Conservation (phyloP, 768 basidiomycete species). For the Boletus patriciae region DNA sequence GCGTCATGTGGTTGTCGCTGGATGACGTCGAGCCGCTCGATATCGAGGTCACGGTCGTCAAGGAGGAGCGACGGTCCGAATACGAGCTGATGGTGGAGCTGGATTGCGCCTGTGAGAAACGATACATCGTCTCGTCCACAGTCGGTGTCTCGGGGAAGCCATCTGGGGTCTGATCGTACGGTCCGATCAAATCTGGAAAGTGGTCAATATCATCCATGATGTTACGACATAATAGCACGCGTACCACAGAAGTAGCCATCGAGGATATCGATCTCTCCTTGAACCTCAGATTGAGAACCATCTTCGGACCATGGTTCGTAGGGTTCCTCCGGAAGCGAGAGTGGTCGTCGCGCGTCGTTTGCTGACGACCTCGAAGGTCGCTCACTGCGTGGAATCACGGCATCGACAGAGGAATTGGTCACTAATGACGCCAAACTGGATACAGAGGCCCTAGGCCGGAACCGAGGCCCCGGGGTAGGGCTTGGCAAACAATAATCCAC, state of each 20-base stretch:
- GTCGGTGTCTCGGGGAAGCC: slow-evolving; percentile 25
- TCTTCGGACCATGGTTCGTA: slow-evolving; percentile 26
- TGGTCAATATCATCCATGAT: slow-evolving; percentile 1
- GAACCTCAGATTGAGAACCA: slow-evolving; percentile 25
- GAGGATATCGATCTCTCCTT: slow-evolving; percentile 44
- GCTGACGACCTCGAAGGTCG: slow-evolving; percentile 14
- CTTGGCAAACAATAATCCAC: slow-evolving; percentile 30
- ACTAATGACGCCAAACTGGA: slow-evolving; percentile 57
- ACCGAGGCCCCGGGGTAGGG: slow-evolving; percentile 19
- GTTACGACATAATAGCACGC: background rate
- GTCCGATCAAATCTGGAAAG: slow-evolving; percentile 25
- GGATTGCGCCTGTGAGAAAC: slow-evolving; percentile 9
- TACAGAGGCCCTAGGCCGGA: slow-evolving; percentile 40
- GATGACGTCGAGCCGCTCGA: slow-evolving; percentile 39
- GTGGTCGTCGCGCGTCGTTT: slow-evolving; percentile 12
- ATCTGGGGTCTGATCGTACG: slow-evolving; percentile 8
- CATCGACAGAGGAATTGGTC: slow-evolving; percentile 59
- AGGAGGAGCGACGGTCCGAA: slow-evolving; percentile 29
- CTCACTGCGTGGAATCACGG: slow-evolving; percentile 46
- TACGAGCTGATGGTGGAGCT: slow-evolving; percentile 6
- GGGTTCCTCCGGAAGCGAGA: slow-evolving; percentile 18
- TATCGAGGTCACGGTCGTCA: slow-evolving; percentile 28
- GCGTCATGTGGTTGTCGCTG: slow-evolving; percentile 24
- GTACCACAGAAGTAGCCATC: slow-evolving; percentile 45
- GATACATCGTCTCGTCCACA: slow-evolving; percentile 9